Conservation (phyloP, 805 yeast genomes). For the Yamadazyma endophytica region DNA sequence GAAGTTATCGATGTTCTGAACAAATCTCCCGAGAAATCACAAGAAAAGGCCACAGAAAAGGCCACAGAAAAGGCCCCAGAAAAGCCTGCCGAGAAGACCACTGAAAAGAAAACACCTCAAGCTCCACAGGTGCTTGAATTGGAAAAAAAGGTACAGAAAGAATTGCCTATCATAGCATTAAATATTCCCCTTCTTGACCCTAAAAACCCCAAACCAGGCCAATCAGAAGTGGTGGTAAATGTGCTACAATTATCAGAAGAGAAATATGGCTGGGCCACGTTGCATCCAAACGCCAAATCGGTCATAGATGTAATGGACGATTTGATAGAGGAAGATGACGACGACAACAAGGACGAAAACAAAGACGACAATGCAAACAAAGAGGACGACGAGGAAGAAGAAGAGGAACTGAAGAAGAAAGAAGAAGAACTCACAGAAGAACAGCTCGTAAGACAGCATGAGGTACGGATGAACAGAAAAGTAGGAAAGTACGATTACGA, state of each 20-base stretch:
- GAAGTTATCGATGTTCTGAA: conserved; percentile 17
- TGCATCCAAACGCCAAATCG: conserved; percentile 64
- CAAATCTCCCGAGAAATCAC: conserved; percentile 2
- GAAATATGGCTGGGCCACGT: conserved; percentile 72
- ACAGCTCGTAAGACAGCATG: conserved; percentile 42
- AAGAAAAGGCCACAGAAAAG: conserved; percentile 3
- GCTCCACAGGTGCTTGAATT: conserved; percentile 4
- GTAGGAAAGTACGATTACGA: conserved; percentile 88
- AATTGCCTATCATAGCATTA: conserved; percentile 49
- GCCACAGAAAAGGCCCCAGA: conserved; percentile 1
- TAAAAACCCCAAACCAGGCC: conserved; percentile 49
- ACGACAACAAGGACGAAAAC: conserved; percentile 23
- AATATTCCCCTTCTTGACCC: conserved; percentile 49
- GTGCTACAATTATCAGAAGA: conserved; percentile 74
- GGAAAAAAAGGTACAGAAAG: conserved; percentile 18
- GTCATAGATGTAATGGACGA: conserved; percentile 49
- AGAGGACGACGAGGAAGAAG: conserved; percentile 5
- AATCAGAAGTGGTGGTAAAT: conserved; percentile 64
- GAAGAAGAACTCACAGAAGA: conserved; percentile 33
- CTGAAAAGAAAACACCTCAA: conserved; percentile 5
- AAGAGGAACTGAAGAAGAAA: conserved; percentile 13
- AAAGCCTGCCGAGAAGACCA: conserved; percentile 4
- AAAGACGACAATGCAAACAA: conserved; percentile 19
- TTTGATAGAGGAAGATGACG: conserved; percentile 28
- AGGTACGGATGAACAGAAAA: conserved; percentile 55